Conservation (phyloP, 257 asterid genomes). For the Solanum pinnatisectum region DNA sequence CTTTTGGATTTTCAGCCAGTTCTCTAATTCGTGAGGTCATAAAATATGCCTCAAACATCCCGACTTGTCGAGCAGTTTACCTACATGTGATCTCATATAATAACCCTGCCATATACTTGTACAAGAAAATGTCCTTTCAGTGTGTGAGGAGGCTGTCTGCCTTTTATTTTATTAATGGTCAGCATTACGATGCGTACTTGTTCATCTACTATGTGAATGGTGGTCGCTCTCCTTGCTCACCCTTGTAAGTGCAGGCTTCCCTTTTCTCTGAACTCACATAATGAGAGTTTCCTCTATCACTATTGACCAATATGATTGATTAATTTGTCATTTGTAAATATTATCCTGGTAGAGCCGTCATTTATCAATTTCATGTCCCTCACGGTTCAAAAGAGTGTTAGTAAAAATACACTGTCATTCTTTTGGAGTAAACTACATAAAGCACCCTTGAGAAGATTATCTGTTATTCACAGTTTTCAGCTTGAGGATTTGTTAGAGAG, state of each 20-base stretch:
- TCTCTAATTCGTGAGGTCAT: conserved; percentile 68
- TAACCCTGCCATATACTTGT: conserved; percentile 79
- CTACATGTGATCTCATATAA: conserved; percentile 95
- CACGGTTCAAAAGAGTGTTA: not conserved
- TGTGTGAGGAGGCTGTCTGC: conserved; percentile 59
- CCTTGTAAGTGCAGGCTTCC: conserved; percentile 52
- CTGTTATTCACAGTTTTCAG: not conserved
- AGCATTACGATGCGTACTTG: conserved; percentile 79
- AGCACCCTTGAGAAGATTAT: not conserved
- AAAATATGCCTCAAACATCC: conserved; percentile 61
- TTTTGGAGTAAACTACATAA: not conserved
- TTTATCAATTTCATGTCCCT: not conserved
- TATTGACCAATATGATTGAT: not conserved
- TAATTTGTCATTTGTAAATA: not conserved
- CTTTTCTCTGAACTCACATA: not conserved
- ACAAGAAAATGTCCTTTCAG: conserved; percentile 85
- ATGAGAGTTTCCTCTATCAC: not conserved
- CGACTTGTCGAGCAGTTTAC: conserved; percentile 79
- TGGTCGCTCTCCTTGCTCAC: conserved; percentile 95
- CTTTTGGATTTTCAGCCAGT: conserved; percentile 59
- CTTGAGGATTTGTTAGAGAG: not conserved
- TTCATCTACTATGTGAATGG: conserved; percentile 92
- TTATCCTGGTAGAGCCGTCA: not conserved
- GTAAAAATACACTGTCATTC: not conserved
- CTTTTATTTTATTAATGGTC: conserved; percentile 77